A percentile compares a stretch with the other conserved stretches of the same genome.
Evolutionary conservation across 257 asterid species (phyloP).

Genomic region (Solanum paucissectum): DNA sequence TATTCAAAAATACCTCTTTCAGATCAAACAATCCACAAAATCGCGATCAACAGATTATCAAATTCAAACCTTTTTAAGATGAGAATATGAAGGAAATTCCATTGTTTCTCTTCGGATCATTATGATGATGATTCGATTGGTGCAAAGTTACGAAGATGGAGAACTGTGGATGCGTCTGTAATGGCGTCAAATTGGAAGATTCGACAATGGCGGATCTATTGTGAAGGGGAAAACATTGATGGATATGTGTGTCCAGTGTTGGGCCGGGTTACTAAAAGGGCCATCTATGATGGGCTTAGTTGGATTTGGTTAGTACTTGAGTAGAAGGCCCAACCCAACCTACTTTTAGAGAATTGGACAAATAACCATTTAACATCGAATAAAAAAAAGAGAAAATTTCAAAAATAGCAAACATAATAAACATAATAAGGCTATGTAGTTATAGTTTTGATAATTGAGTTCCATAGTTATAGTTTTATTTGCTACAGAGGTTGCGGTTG

Average conservation of each 20-base stretch:
- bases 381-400: too few species aligned
- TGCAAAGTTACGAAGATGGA: neutral
- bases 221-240: neutral
- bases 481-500: too few species aligned
- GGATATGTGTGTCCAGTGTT: neutral
- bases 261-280: neutral
- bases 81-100: neutral
- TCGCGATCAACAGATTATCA: neutral
- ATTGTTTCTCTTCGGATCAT: neutral
- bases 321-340: neutral
- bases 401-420: too few species aligned
- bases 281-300: neutral
- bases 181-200: neutral
- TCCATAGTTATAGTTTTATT: too few species aligned
- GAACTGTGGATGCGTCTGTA: neutral
- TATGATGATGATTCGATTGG: neutral
- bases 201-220: neutral
- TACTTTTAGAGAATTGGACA: neutral
- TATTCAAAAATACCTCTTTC: neutral
- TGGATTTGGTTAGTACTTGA: neutral
- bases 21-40: neutral
- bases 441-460: too few species aligned
- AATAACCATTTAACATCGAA: neutral
- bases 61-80: neutral
- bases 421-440: too few species aligned